Evolutionary conservation across 164 flowering plant genomes (phyloP).

Genomic region (Stephania yunnanensis): DNA sequence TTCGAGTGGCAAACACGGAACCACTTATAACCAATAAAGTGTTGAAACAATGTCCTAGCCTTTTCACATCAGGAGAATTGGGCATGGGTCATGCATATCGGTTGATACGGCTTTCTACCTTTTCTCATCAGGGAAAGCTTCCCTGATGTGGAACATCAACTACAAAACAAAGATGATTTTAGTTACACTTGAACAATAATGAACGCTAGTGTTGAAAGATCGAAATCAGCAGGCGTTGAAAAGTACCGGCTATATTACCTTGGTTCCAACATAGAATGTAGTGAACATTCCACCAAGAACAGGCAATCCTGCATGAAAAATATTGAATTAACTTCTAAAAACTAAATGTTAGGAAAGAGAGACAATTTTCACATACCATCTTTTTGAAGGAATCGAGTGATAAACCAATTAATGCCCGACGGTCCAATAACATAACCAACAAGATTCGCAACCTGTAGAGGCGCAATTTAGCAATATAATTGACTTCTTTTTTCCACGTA

Average conservation of each 20-base stretch:
- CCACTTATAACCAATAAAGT: neutral
- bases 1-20: neutral
- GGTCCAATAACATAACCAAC: constrained; percentile 93
- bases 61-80: neutral
- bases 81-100: neutral
- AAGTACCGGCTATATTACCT: constrained; percentile 38
- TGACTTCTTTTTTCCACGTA: neutral
- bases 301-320: constrained; percentile 53
- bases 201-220: neutral
- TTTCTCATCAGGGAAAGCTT: constrained; percentile 29
- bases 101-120: constrained; percentile 3
- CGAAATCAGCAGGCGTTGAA: neutral
- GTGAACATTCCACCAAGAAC: constrained; percentile 58
- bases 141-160: constrained; percentile 82
- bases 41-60: neutral
- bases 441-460: constrained; percentile 83
- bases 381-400: constrained; percentile 50
- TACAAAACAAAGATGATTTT: constrained; percentile 29
- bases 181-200: neutral
- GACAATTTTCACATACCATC: constrained; percentile 43
- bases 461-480: neutral
- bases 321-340: constrained; percentile 6
- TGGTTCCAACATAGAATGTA: constrained; percentile 84
- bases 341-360: neutral
- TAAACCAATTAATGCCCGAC: constrained; percentile 70